Evolutionary conservation across 148 eudicot species (phyloP), one percentile per base, ranked within the genome.

Genomic region (Spergularia marina): DNA sequence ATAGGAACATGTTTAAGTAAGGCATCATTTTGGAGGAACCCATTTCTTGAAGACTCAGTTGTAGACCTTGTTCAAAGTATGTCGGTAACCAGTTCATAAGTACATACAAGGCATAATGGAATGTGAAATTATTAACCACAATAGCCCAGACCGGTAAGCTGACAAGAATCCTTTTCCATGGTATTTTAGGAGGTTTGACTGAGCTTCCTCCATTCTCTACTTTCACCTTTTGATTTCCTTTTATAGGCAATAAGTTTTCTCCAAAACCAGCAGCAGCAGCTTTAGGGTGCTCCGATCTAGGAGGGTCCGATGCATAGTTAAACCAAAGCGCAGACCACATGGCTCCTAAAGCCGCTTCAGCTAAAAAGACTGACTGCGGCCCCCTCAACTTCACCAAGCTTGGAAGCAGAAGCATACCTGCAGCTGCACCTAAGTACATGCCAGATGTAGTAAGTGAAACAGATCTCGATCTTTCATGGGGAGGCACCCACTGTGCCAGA

Each of bases 71-170:
- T 74, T 94, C 94, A 25, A 94, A 94, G 78, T 94, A 94, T 7
- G 98, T 94, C 6, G 98, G 98, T 36, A 94, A 85, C 98, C 98
- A 94, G 68, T 94, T 94, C 98, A 94, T 94, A 44, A 94, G 92
- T 58, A 94, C 94, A 52, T 94, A 94, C 63, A 94, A 84, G 47
- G 88, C 98, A n/a, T 94, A 94, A 83, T 94, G 98, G 78, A 94
- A 94, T 59, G 97, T 91, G 83, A 94, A 94, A 56, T 91, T 94
- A 74, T 94, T 94, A 59, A 90, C 91, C 36, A 94, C 97, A 72
- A 94, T 94, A 25, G 98, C 97, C 98, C 98, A 94, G 44, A 94
- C 94, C 1, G 97, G 94, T 71, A 89, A 77, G 83, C 91, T 91
- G 52, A 89, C 67, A 18, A 87, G 51, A 74, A 93, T 89, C 58